Conservation (phyloP, 1,284 basidiomycete species). For the Chalciporus sp. region DNA sequence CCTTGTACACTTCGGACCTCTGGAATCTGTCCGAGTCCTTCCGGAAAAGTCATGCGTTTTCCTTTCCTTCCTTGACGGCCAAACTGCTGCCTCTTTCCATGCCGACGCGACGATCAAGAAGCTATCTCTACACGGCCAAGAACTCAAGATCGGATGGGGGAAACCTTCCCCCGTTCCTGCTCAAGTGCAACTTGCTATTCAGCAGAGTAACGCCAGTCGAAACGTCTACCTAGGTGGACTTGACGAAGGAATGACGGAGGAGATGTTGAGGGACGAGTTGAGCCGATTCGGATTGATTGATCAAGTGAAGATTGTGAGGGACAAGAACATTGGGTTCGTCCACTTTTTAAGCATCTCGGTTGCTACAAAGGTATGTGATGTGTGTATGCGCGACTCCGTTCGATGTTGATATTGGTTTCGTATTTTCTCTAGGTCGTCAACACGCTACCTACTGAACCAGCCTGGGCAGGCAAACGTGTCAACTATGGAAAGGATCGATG, state of each 20-base stretch:
- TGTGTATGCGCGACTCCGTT: not conserved
- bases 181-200: constrained; percentile 83
- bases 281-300: constrained; percentile 93
- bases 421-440: constrained; percentile 71
- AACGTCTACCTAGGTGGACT: constrained; percentile 94
- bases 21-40: constrained; percentile 94
- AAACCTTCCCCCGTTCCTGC: constrained; percentile 87
- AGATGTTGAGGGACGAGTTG: constrained; percentile 84
- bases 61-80: constrained; percentile 92
- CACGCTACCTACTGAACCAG: constrained; percentile 83
- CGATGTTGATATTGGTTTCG: not conserved
- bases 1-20: constrained; percentile 96
- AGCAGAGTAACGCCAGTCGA: constrained; percentile 86
- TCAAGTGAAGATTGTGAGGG: constrained; percentile 96
- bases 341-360: constrained; percentile 93
- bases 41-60: constrained; percentile 98
- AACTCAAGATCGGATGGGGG: constrained; percentile 96
- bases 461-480: constrained; percentile 92
- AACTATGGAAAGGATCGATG: constrained; percentile 96
- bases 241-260: constrained; percentile 87
- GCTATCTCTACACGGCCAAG: constrained; percentile 85
- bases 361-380: constrained; percentile 78
- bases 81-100: constrained; percentile 91
- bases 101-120: constrained; percentile 95
- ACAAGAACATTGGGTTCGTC: constrained; percentile 97